Evolutionary conservation across 2,329 filamentous ascomycete species (phyloP), one percentile per base, ranked within the genome.

Genomic region (Xylaria sp.): DNA sequence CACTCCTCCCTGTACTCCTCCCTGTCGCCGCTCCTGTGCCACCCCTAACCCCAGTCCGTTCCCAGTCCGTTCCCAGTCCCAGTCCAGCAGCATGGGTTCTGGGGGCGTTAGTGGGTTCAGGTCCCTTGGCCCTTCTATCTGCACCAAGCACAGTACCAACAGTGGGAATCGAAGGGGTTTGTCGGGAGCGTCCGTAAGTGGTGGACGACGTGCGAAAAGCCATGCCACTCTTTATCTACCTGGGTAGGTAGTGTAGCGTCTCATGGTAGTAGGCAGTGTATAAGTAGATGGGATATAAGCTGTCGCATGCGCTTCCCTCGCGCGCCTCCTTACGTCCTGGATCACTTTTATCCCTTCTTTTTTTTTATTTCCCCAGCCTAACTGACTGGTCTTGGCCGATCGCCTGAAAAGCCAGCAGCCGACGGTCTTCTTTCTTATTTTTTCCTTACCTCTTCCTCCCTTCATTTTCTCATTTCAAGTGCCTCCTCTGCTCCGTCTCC

Each of bases 251-350:
- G 32, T 37, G 34, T 37, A 37, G 34, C 34, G 34, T 10, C 10
- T 37, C 34, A 4, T 37, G 34, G 34, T n/a, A 32, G 34, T n/a
- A 32, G 51, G 25, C 23, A 25, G 48, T 51, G 48, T 68, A 65
- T 65, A 69, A 66, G 57, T 65, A 62, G 46, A 60, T 62, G 63
- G 61, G 62, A 66, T 69, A 66, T 62, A 63, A 44, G 32, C 32
- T 66, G 62, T 66, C 63, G 69, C 69, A 69, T 69, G 62, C 64
- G 69, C 62, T 55, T 34, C 66, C 63, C 54, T 65, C 48, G 62
- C 58, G 62, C 48, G 28, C 59, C 39, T 46, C 46, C 37, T 62
- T 32, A 34, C 10, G 50, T 58, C 41, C 46, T 32, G 28, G 59
- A 15, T 62, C 41, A 59, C 48, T 50, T 68, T 37, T 58, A 13